Base-by-base conservation (phyloP, 805 yeast species). In the Pichia membranifaciens region DNA sequence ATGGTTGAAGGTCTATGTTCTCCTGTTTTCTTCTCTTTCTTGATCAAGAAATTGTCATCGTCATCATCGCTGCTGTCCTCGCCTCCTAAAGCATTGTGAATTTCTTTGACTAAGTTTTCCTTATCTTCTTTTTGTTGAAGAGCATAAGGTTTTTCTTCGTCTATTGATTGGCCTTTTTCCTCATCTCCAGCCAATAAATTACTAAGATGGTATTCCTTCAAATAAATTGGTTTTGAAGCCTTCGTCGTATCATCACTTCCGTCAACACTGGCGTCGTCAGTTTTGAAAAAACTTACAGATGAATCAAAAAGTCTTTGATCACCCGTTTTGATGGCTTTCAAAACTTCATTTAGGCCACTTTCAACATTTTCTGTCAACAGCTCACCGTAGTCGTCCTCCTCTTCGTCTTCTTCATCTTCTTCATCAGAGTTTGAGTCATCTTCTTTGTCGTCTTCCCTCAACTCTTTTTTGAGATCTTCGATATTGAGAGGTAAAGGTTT, bases 161-260 rank as follows among this genome's bases (percentile, higher is more conserved):
- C 79, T 5, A 70, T 73, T 18, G 66, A 70, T 22, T 74, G 81
- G 23, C 72, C 72, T 35, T 71, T 72, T 20, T 76, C 77, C 37
- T 72, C 75, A 10, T 90, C 91, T 12, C 20, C 31, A 3, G 81
- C 72, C n/a, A 93, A 69, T 32, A 90, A 65, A 54, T 81, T 84
- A 80, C 79, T 78, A 63, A 98, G 75, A 61, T 93, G 97, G 60
- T 90, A 93, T 64, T 93, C 99, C 57, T 90, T 89, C 65, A 93
- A 75, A 62, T 83, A 87, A 48, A 93, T 72, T 9, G 98, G 96
- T 60, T 86, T 87, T 12, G 76, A 73, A 51, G 71, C 69, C 38
- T 71, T 72, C 31, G 57, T 58, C n/a, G 62, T 50, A 3, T 52
- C 52, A 1, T 48, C 59, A 5, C 47, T 35, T 32, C 54, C 66